phyloP scores from a whole-genome alignment of 306 rosid genomes.

The Sechiopsis laciniata region DNA sequence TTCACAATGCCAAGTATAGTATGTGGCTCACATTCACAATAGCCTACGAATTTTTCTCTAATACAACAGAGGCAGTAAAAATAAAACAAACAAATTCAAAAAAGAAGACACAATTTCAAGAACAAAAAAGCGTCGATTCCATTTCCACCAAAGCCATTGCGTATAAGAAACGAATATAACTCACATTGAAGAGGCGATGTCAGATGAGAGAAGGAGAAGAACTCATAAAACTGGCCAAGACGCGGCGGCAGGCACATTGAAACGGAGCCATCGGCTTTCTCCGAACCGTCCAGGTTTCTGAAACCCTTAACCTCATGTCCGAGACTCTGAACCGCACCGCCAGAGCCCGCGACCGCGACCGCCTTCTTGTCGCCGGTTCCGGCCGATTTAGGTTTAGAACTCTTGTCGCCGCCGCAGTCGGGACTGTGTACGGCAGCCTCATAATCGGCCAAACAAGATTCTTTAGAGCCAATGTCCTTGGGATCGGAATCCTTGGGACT shows the following conservation, averaged over 20 bases:
- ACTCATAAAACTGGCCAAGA: conserved; percentile 84
- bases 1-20: neutral
- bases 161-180: conserved; percentile 17
- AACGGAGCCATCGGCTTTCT: conserved; percentile 42
- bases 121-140: neutral
- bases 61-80: neutral
- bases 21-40: neutral
- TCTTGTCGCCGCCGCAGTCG: conserved; percentile 33
- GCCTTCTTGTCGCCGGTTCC: conserved; percentile 27
- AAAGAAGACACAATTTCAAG: neutral
- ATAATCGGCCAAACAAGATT: conserved; percentile 21
- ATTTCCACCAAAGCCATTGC: neutral
- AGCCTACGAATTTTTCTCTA: neutral
- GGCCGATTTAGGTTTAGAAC: conserved; percentile 8
- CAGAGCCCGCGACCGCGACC: conserved; percentile 24
- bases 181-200: conserved; percentile 84
- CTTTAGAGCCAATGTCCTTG: conserved; percentile 34
- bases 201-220: conserved; percentile 79
- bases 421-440: conserved; percentile 20
- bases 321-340: conserved; percentile 20
- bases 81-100: neutral
- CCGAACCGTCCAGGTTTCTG: conserved; percentile 24
- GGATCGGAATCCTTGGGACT: conserved; percentile 34
- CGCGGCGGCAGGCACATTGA: conserved; percentile 79
- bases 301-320: conserved; percentile 21